Evolutionary conservation across 345 rosid genomes (phyloP).

Genomic region (Lumnitzera littorea): DNA sequence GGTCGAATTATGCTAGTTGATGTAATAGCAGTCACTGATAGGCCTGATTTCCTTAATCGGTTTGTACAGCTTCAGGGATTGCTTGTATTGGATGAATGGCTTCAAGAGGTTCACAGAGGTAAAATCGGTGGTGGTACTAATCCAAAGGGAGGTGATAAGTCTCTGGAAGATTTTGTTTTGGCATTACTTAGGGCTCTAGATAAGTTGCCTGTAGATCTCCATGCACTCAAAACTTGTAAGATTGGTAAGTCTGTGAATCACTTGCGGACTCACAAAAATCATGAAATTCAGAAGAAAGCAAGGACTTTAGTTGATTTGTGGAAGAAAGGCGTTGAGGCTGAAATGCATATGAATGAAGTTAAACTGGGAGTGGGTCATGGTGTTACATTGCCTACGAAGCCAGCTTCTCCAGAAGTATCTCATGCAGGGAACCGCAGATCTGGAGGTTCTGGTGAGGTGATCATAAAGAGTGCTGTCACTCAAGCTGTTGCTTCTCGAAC

Average conservation of each 20-base stretch:
- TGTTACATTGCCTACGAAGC: slow-evolving; percentile 53
- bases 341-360: slow-evolving; percentile 56
- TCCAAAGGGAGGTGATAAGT: slow-evolving; percentile 56
- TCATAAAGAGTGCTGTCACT: slow-evolving; percentile 40
- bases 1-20: slow-evolving; percentile 60
- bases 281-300: slow-evolving; percentile 85
- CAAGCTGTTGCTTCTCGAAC: slow-evolving; percentile 55
- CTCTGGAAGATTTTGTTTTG: slow-evolving; percentile 66
- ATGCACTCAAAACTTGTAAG: slow-evolving; percentile 81
- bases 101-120: slow-evolving; percentile 89
- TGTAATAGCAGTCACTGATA: slow-evolving; percentile 78
- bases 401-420: slow-evolving; percentile 49
- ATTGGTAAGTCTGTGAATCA: slow-evolving; percentile 90
- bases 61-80: slow-evolving; percentile 84
- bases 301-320: slow-evolving; percentile 87
- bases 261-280: slow-evolving; percentile 66
- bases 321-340: slow-evolving; percentile 95
- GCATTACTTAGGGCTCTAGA: slow-evolving; percentile 79
- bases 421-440: slow-evolving; percentile 47
- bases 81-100: slow-evolving; percentile 90
- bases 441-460: slow-evolving; percentile 53
- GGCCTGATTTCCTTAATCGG: slow-evolving; percentile 60
- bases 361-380: slow-evolving; percentile 55
- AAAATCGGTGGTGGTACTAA: slow-evolving; percentile 59
- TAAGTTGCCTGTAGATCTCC: slow-evolving; percentile 83